Evolutionary conservation across 2,329 filamentous ascomycete species (phyloP), one percentile per base, ranked within the genome.

Genomic region (Grosmannia clavigera): DNA sequence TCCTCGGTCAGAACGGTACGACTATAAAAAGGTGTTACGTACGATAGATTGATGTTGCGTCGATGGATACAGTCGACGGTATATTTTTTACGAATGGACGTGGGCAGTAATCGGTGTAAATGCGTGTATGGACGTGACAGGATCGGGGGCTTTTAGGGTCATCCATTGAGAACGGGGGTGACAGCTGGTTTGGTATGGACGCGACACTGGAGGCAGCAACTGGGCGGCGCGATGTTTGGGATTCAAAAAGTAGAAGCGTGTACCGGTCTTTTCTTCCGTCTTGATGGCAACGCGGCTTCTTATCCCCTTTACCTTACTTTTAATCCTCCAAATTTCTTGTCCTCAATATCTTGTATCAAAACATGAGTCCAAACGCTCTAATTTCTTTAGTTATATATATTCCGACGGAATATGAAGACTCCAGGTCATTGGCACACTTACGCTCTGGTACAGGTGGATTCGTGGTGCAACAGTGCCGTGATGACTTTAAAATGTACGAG

Each of bases 201-300:
- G 19, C 33, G 25, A 38, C 43, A 57, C 58, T 57, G 50, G 50
- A 57, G 38, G 50, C 50, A 61, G 48, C 59, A 48, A 31, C 27
- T 29, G 38, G 59, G 29, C 40, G 55, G 52, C 38, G 59, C 56
- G 40, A 58, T 55, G 48, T 38, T 57, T 55, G 51, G 46, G 54
- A 43, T 55, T 48, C 35, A 54, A 57, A 57, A 27, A 38, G 29
- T 27, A 51, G 51, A 48, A 27, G 51, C 22, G 51, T 57, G 48
- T 52, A 52, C 25, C 38, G 27, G 60, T 50, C 52, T 31, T 61
- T 29, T 53, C 12, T 48, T 57, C 38, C 56, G 48, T 7, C 25
- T 56, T 38, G 57, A 40, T 53, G 55, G 52, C 58, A 35, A 31
- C 60, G 51, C 57, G 55, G 61, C 48, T 61, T 57, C 31, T 33